phyloP scores from a whole-genome alignment of 1,284 basidiomycete genomes.

The Irpex sp. region DNA sequence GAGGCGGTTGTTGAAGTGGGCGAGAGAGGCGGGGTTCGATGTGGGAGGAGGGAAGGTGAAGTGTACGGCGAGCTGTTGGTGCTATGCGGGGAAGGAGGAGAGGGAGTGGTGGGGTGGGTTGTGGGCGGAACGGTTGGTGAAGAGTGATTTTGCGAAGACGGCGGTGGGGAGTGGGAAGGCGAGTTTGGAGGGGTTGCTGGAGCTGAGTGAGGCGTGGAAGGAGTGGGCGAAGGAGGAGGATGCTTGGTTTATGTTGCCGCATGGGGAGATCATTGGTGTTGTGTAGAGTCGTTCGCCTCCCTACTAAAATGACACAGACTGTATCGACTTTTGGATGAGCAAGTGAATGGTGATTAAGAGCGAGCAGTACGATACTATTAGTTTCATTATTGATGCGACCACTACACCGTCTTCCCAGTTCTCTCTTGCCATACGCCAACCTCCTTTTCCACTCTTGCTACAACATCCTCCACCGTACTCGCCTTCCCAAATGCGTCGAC shows the following conservation, averaged over 20 bases:
- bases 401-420: slow-evolving; percentile 32
- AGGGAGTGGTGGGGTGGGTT: slow-evolving; percentile 31
- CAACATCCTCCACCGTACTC: slow-evolving; percentile 69
- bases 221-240: slow-evolving; percentile 31
- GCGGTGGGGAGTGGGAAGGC: slow-evolving; percentile 27
- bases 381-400: slow-evolving; percentile 8
- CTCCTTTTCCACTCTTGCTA: slow-evolving; percentile 54
- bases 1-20: slow-evolving; percentile 27
- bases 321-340: no score
- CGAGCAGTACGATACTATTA: no score
- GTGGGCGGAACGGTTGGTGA: slow-evolving; percentile 32
- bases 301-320: no score
- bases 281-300: not conserved
- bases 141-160: slow-evolving; percentile 26
- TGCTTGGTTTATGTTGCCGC: slow-evolving; percentile 30
- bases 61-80: slow-evolving; percentile 29
- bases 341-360: no score
- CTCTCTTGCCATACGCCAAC: slow-evolving; percentile 52
- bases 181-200: slow-evolving; percentile 23
- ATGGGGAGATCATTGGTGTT: slow-evolving; percentile 29
- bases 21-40: slow-evolving; percentile 28
- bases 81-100: slow-evolving; percentile 31
- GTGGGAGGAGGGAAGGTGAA: slow-evolving; percentile 18
- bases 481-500: slow-evolving; percentile 96
- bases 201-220: slow-evolving; percentile 24